Conservation (phyloP, 257 asterid genomes). For the Przewalskia tangutica region DNA sequence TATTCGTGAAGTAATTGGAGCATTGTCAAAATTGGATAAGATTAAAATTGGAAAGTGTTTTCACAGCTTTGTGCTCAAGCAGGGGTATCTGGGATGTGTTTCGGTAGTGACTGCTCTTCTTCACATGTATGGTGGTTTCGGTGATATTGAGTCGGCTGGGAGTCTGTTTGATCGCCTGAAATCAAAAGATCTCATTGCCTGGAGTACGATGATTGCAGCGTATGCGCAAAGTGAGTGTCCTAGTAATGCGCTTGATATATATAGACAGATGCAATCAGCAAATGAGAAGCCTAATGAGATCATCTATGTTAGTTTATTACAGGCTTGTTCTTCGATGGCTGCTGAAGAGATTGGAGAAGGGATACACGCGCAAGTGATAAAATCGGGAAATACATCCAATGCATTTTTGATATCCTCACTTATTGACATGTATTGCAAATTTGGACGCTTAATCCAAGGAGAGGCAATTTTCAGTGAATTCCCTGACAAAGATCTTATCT, state of each 20-base stretch:
- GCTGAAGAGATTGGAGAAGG: conserved; percentile 45
- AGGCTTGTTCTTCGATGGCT: conserved; percentile 37
- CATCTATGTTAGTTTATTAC: conserved; percentile 54
- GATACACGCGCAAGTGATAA: conserved; percentile 42
- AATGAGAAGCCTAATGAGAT: conserved; percentile 59
- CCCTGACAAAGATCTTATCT: conserved; percentile 42
- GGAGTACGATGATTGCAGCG: conserved; percentile 63
- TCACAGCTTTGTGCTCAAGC: conserved; percentile 45
- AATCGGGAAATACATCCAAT: conserved; percentile 39
- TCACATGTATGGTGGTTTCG: conserved; percentile 49
- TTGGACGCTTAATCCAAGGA: conserved; percentile 47
- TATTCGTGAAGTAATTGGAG: conserved; percentile 35
- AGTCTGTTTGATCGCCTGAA: conserved; percentile 37
- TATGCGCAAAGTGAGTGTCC: conserved; percentile 43
- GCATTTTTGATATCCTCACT: conserved; percentile 44
- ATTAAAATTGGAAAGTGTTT: conserved; percentile 29
- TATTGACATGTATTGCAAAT: conserved; percentile 68
- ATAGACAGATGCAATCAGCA: conserved; percentile 43
- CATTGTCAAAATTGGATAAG: conserved; percentile 33
- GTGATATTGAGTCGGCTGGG: conserved; percentile 40
- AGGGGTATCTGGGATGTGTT: conserved; percentile 31
- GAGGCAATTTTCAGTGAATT: conserved; percentile 40
- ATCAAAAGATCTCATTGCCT: conserved; percentile 61
- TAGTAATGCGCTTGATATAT: conserved; percentile 30
- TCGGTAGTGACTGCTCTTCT: conserved; percentile 54